phyloP scores from a whole-genome alignment of 192 early-diverging fungal genomes.

The Entomortierella beljakovae region DNA sequence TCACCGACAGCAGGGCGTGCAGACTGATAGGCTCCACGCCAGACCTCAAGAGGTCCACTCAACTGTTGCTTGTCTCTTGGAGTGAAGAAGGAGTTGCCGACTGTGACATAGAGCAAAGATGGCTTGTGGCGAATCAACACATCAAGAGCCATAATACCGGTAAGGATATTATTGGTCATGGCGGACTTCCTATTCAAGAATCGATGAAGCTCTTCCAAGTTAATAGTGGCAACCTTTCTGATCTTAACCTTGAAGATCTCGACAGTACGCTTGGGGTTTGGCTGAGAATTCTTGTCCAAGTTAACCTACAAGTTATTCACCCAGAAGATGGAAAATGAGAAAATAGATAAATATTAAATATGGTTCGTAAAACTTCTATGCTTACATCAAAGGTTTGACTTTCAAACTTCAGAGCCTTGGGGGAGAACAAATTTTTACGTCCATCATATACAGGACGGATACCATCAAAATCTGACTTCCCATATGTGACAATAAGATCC shows the following conservation, averaged over 20 bases:
- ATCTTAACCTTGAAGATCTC: conserved; percentile 74
- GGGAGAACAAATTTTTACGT: conserved; percentile 79
- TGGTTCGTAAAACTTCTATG: too few relatives aligned
- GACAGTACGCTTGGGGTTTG: conserved; percentile 48
- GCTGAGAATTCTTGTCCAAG: conserved; percentile 1
- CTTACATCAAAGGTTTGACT: conserved; percentile 67
- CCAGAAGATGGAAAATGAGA: too few relatives aligned
- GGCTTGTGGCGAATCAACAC: conserved; percentile 84
- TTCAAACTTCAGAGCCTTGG: conserved; percentile 67
- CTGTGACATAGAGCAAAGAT: conserved; percentile 77
- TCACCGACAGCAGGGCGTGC: conserved; percentile 77
- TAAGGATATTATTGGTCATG: conserved; percentile 56
- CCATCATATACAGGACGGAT: conserved; percentile 85
- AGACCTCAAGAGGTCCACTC: conserved; percentile 84
- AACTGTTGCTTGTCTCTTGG: conserved; percentile 62
- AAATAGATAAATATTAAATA: too few relatives aligned
- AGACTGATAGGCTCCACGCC: conserved; percentile 92
- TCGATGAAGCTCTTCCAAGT: conserved; percentile 70
- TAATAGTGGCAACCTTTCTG: conserved; percentile 71
- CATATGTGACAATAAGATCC: conserved; percentile 64
- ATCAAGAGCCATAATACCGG: conserved; percentile 76
- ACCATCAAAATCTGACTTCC: conserved; percentile 65
- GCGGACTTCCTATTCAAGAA: conserved; percentile 62
- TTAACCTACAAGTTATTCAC: conserved; percentile 26
- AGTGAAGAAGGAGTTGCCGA: conserved; percentile 93